Evolutionary conservation across 2,329 filamentous ascomycete genomes (phyloP).

Genomic region (Diaporthe capsici): DNA sequence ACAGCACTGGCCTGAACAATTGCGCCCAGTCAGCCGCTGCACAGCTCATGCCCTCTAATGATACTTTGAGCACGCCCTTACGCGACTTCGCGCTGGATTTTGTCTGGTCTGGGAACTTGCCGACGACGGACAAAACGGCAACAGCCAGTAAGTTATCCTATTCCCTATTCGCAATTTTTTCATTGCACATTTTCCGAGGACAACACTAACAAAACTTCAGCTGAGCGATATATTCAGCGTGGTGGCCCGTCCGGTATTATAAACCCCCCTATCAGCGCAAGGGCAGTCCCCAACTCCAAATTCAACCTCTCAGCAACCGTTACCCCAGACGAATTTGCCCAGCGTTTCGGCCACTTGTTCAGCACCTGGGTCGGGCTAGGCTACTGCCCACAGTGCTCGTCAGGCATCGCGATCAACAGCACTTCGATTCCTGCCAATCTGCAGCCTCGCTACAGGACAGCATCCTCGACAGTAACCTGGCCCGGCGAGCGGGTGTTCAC

Average conservation of each 20-base stretch:
- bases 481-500: slow-evolving; percentile 24
- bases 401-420: slow-evolving; percentile 3
- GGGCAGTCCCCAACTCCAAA: not conserved
- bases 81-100: slow-evolving; percentile 33
- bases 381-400: slow-evolving; percentile 41
- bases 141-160: slow-evolving; percentile 26
- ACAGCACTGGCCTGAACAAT: not conserved
- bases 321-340: slow-evolving; percentile 21
- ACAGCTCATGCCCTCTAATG: not conserved
- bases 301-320: slow-evolving; percentile 35
- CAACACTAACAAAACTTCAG: slow-evolving; percentile 15
- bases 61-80: slow-evolving; percentile 13
- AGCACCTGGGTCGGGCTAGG: slow-evolving; percentile 41
- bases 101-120: slow-evolving; percentile 30
- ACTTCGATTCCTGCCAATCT: slow-evolving; percentile 23
- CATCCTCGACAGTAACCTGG: slow-evolving; percentile 1
- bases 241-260: not conserved
- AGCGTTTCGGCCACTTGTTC: slow-evolving; percentile 40
- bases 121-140: not conserved
- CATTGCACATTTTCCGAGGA: not conserved
- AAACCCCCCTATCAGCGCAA: not conserved
- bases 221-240: slow-evolving; percentile 30
- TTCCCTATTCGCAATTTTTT: not conserved
- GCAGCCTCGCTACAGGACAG: slow-evolving; percentile 17
- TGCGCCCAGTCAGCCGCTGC: slow-evolving; percentile 21